Percentiles rank a stretch among this genome's conserved stretches.
These are phyloP conservation scores for cucumber (Cucumis sativus) DNA, from an alignment of 306 rosid genomes.

Conservation along the genomic window Cucumber_9930_V3 NC_026655.2:19851001-19851500, in stretches of 20 bases:
- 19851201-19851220: background rate
- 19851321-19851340: background rate
- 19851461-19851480: background rate
- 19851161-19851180: slow-evolving; percentile 82
- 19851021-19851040: slow-evolving; percentile 5
- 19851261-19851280: background rate
- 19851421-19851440: background rate
- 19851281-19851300: background rate
- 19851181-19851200: slow-evolving; percentile 33
- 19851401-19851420: no score
- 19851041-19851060: slow-evolving; percentile 32
- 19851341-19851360: background rate
- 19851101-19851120: slow-evolving; percentile 62
- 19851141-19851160: slow-evolving; percentile 59
- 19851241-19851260: background rate
- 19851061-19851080: slow-evolving; percentile 24
- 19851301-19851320: background rate
- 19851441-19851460: background rate
- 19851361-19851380: no score
- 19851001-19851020: background rate
- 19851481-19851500: background rate
- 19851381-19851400: no score
- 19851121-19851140: slow-evolving; percentile 74
- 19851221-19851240: background rate
- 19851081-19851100: slow-evolving; percentile 33